Percentiles rank a stretch among this genome's conserved stretches.
Conservation (phyloP, 2,329 filamentous ascomycete species). For the Eurotiales sp. region DNA sequence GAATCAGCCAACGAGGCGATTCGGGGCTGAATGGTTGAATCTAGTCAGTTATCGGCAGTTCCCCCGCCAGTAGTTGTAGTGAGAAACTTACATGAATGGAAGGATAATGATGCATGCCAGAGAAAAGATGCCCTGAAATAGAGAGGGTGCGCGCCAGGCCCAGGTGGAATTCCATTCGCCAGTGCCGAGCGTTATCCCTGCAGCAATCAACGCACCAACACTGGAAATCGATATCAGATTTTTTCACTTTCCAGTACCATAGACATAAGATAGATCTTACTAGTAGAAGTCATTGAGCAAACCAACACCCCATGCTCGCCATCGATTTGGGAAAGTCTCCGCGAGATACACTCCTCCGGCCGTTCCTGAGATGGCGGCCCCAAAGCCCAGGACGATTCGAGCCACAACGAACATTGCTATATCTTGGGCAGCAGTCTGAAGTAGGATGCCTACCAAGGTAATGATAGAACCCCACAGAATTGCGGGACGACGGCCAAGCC, state of each 20-base stretch:
- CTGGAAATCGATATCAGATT: slow-evolving; percentile 1
- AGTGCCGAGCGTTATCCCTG: slow-evolving; percentile 46
- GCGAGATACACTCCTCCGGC: slow-evolving; percentile 48
- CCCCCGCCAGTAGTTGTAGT: neutral
- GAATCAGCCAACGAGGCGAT: slow-evolving; percentile 47
- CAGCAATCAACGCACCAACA: slow-evolving; percentile 43
- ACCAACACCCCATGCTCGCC: slow-evolving; percentile 45
- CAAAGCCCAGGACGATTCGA: slow-evolving; percentile 70
- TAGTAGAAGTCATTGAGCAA: slow-evolving; percentile 37
- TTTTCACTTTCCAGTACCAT: neutral
- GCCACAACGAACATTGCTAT: slow-evolving; percentile 65
- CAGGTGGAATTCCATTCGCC: slow-evolving; percentile 42
- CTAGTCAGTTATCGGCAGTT: neutral
- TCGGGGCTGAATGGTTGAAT: slow-evolving; percentile 32
- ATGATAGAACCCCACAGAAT: slow-evolving; percentile 66
- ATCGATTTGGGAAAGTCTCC: slow-evolving; percentile 47
- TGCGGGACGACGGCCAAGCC: slow-evolving; percentile 61
- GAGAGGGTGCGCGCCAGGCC: slow-evolving; percentile 46
- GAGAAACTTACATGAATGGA: slow-evolving; percentile 32
- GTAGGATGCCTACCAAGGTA: slow-evolving; percentile 64
- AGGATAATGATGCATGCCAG: slow-evolving; percentile 41
- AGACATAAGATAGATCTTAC: slow-evolving; percentile 8
- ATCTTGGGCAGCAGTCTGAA: slow-evolving; percentile 58
- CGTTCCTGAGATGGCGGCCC: slow-evolving; percentile 44
- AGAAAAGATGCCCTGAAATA: slow-evolving; percentile 40